Evolutionary conservation across 2,329 filamentous ascomycete genomes (phyloP), one percentile per base, ranked within the genome.

Genomic region (Thelonectria olida): DNA sequence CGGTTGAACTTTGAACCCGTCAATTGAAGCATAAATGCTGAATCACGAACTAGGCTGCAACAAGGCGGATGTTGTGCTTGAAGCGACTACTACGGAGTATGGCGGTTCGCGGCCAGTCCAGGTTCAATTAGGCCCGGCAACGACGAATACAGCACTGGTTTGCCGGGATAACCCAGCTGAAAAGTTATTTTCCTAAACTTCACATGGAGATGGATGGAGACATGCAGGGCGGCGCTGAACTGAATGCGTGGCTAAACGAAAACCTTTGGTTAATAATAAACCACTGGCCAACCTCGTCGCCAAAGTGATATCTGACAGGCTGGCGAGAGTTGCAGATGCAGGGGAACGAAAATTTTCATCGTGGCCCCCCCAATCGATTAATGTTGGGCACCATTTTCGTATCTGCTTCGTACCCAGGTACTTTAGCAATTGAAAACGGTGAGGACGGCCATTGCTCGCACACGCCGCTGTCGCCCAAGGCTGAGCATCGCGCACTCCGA

Each of bases 401-500:
- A n/a, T 41, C 13, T 50, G 17, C 39, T 36, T 34, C 41, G 39
- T 28, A 44, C 8, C 39, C n/a, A n/a, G n/a, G 31, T 23, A 54
- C 25, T 27, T 44, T n/a, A n/a, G n/a, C n/a, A n/a, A n/a, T n/a
- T n/a, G n/a, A n/a, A n/a, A n/a, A n/a, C n/a, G n/a, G n/a, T n/a
- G n/a, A n/a, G n/a, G n/a, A n/a, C n/a, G n/a, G n/a, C n/a, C n/a
- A n/a, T n/a, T n/a, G n/a, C n/a, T 39, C 10, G 36, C 38, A 42
- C 36, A 27, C 19, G 25, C 50, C 7, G 28, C 31, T 15, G 51
- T 22, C 34, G 48, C 27, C 38, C 27, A 50, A 41, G 44, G 56
- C 56, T 59, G 50, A 54, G 50, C 50, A 53, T 50, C 50, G 50
- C 50, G 57, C 25, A 44, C 36, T 17, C 50, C 50, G 44, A 54